These are phyloP conservation scores for Trichophyton schoenleinii DNA, from an alignment of 2,329 filamentous ascomycete species.

Conservation along the genomic window DNA sequence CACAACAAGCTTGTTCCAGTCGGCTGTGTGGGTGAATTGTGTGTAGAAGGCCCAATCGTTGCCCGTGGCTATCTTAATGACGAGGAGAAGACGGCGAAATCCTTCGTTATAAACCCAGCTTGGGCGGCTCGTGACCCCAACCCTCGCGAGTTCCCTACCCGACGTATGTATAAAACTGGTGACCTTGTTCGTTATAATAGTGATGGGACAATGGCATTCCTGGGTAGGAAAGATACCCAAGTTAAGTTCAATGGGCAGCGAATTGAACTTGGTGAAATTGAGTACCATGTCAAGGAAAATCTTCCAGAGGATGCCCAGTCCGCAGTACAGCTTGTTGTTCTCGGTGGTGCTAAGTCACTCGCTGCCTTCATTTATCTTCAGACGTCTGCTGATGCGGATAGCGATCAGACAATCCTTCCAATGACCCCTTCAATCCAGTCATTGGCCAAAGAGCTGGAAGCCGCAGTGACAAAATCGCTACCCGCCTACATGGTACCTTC, in stretches of 20 bases:
- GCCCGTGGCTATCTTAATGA: constrained; percentile 23
- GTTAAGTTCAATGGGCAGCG: constrained; percentile 94
- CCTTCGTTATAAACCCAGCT: constrained; percentile 13
- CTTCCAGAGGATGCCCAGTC: constrained; percentile 43
- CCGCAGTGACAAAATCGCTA: constrained; percentile 42
- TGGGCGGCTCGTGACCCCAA: constrained; percentile 8
- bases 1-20: constrained; percentile 23
- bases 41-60: constrained; percentile 28
- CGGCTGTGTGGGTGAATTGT: constrained; percentile 27
- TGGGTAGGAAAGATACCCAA: constrained; percentile 75
- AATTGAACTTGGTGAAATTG: constrained; percentile 89
- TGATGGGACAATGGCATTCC: constrained; percentile 60
- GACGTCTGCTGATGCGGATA: constrained; percentile 21
- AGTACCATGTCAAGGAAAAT: constrained; percentile 59
- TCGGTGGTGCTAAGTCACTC: constrained; percentile 73
- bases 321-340: constrained; percentile 68
- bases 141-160: constrained; percentile 1
- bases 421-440: constrained; percentile 41
- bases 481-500: constrained; percentile 71
- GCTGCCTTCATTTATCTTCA: constrained; percentile 19
- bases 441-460: constrained; percentile 11
- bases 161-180: constrained; percentile 58
- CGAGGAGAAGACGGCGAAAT: constrained; percentile 10
- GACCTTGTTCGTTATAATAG: constrained; percentile 66
- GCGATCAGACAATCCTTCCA: constrained; percentile 9